Conservation (phyloP, 2,329 filamentous ascomycete genomes). For the Botrytis galanthina region DNA sequence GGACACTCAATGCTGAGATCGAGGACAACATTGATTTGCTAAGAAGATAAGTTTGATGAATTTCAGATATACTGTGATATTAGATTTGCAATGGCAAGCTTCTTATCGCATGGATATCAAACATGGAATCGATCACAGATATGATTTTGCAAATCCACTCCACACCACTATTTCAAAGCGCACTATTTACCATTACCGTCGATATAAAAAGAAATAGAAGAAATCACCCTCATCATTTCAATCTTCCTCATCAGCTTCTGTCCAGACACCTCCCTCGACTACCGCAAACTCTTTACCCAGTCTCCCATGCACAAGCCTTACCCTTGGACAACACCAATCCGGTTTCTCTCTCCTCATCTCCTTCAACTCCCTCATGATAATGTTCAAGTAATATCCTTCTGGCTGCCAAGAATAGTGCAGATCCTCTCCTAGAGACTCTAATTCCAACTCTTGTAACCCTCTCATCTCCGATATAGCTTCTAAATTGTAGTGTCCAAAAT, state of each 20-base stretch:
- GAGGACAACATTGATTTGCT: background rate
- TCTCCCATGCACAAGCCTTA: constrained; percentile 26
- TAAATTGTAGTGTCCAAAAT: constrained; percentile 35
- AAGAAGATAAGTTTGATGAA: background rate
- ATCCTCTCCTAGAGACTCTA: constrained; percentile 20
- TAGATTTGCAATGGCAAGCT: background rate
- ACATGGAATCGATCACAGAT: background rate
- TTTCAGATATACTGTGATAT: background rate
- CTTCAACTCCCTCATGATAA: constrained; percentile 28
- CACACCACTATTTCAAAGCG: background rate
- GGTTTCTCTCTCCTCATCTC: constrained; percentile 25
- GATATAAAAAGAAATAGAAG: background rate
- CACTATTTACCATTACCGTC: background rate
- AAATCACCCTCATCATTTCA: background rate
- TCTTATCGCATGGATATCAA: no score
- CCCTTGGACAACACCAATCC: constrained; percentile 32
- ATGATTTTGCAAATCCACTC: background rate
- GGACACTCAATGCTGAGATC: background rate
- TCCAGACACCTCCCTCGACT: constrained; percentile 26
- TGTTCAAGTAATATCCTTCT: constrained; percentile 17
- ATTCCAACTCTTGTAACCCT: constrained; percentile 28
- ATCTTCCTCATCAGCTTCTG: constrained; percentile 6
- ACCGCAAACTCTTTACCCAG: constrained; percentile 24
- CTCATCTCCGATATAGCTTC: constrained; percentile 30
- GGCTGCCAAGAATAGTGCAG: constrained; percentile 19